Evolutionary conservation across 352 stramenopile species (phyloP).

Genomic region (Pythium chondricola): DNA sequence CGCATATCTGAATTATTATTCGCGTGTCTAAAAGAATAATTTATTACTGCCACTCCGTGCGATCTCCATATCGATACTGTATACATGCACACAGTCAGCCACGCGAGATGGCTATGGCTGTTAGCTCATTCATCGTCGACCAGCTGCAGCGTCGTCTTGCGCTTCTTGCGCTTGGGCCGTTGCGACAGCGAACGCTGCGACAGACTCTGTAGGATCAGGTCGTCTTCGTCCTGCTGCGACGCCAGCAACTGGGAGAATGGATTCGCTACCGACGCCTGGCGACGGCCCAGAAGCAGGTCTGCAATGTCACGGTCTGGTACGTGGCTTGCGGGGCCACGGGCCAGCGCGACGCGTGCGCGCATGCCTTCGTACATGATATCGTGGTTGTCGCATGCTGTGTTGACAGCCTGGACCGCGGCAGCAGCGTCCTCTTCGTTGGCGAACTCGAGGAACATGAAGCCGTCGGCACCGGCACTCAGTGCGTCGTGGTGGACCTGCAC

Average conservation of each 20-base stretch:
- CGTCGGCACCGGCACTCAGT: constrained; percentile 42
- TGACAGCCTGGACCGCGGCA: constrained; percentile 21
- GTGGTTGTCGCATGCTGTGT: constrained; percentile 23
- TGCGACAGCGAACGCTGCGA: constrained; percentile 49
- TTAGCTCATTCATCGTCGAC: too few relatives aligned
- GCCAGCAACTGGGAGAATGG: constrained; percentile 40
- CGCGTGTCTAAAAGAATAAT: too few relatives aligned
- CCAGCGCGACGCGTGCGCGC: constrained; percentile 35
- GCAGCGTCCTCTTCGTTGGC: constrained; percentile 28
- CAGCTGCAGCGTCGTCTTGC: too few relatives aligned
- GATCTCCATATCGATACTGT: too few relatives aligned
- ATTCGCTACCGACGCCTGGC: constrained; percentile 18
- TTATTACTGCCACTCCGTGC: too few relatives aligned
- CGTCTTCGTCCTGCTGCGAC: constrained; percentile 41
- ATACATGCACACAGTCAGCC: too few relatives aligned
- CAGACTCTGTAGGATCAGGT: constrained; percentile 69
- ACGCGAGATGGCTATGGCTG: too few relatives aligned
- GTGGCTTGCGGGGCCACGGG: constrained; percentile 21
- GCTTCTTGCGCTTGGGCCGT: constrained; percentile 25
- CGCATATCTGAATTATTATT: too few relatives aligned
- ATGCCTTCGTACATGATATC: constrained; percentile 28
- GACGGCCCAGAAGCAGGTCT: constrained; percentile 49
- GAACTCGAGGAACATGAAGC: constrained; percentile 68
- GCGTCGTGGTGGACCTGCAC: constrained; percentile 63
- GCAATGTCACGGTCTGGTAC: constrained; percentile 30